Evolutionary conservation across 805 yeast genomes (phyloP), one percentile per base, ranked within the genome.

Genomic region (Teunomyces panamensis): DNA sequence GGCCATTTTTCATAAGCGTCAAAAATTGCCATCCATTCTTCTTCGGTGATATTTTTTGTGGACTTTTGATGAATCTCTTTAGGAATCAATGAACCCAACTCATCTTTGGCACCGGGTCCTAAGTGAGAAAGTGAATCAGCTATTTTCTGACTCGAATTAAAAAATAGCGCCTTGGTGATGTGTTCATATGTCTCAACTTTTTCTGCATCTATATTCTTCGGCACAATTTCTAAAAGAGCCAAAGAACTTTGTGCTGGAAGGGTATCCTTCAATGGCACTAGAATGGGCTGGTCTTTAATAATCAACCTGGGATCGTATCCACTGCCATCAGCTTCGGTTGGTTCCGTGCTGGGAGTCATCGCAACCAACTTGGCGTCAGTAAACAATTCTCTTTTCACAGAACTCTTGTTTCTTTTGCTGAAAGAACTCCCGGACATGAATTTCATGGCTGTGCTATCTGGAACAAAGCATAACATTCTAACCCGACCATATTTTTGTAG

Each of bases 91-190:
- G 64, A 58, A 0, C 51, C 73, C 42, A 73, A 75, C 51, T 78
- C 84, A 2, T 78, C 83, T 2, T 62, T 71, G 0, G 94, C 96
- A 2, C 97, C 97, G 1, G 96, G 91, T 0, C 96, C 96, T 8
- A 92, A 65, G 16, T 79, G 71, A 10, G 72, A 67, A 1, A 86
- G 52, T 2, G 79, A 69, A 16, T 77, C 79, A 0, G 52, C 46
- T 9, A 84, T 59, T 0, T 83, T 75, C 56, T 80, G 84, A 9
- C 53, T 50, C 5, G 59, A 45, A 30, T 56, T 52, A 46, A 51
- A 59, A 55, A 55, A 58, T 39, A 62, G 45, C 14, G 57, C 50
- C 34, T 59, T 57, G 13, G 85, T 71, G 11, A 90, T 81, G 54
- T 80, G 81, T 49, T 89, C 94, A 69, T 86, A 78, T 42, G 78